Base-by-base conservation (phyloP, 768 basidiomycete genomes). In the Rossbeevera mucosa region DNA sequence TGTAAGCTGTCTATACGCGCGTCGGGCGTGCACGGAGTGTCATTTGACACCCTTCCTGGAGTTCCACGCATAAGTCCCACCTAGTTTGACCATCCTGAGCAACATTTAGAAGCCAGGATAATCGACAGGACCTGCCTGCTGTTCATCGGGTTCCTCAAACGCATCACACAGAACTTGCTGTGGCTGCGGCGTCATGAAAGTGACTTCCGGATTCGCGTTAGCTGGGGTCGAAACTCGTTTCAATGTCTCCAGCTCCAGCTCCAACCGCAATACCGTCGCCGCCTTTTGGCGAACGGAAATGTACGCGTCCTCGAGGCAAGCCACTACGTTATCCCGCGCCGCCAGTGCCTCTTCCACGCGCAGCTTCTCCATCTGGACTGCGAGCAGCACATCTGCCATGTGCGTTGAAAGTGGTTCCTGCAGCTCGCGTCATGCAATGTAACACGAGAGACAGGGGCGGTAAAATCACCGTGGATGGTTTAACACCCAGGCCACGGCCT, bases 321-420 rank as follows among this genome's bases (percentile, higher is more conserved):
- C 68, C 2, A 85, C 77, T 14, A 76, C 79, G 26, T 74, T 76
- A 60, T 89, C 86, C 36, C 86, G 80, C 26, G 86, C 86, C 24
- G 68, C 71, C 48, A 83, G 64, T 2, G 82, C 83, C 59, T 88
- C 85, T 20, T 64, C 66, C 1, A 82, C 77, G 44, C 77, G 76
- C 45, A 76, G 51, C 36, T 72, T 74, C 56, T 85, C 82, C 29
- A 76, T 66, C 54, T 81, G 76, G 18, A 82, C 69, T 52, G 81
- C 78, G 24, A 85, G 67, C 11, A 80, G 76, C 63, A 80, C 72
- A 55, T 82, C 80, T 3, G 75, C 78, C 29, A 54, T 30, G 7
- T 54, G 46, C 6, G 49, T 13, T 38, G 36, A 11, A 9, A 36
- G 36, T 18, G n/a, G 36, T 38, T 31, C 44, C 8, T 13, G 29